Conservation (phyloP, 176 grass and related monocot species). For the Saccharum officinarum region DNA sequence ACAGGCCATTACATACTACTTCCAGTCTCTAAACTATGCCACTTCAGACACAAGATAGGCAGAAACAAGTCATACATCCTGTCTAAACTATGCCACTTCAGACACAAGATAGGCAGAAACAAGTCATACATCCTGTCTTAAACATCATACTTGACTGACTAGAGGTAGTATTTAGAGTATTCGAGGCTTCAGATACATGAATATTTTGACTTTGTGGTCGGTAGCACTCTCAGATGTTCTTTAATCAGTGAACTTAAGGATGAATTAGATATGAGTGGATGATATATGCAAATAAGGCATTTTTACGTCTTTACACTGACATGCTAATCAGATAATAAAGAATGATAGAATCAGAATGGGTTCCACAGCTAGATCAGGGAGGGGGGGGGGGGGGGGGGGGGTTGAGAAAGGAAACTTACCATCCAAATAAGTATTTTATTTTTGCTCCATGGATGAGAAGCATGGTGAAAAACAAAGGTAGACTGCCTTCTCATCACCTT, state of each 20-base stretch:
- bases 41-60: background rate
- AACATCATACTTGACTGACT: background rate
- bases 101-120: background rate
- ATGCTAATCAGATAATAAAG: background rate
- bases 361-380: background rate
- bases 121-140: background rate
- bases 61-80: background rate
- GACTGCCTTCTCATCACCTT: conserved; percentile 86
- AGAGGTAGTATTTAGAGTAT: background rate
- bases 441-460: conserved; percentile 99
- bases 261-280: background rate
- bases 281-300: background rate
- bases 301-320: background rate
- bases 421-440: conserved; percentile 96
- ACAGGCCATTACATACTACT: background rate
- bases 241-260: background rate
- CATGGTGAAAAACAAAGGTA: conserved; percentile 87
- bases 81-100: background rate
- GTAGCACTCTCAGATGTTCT: background rate
- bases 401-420: conserved; percentile 51
- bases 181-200: background rate
- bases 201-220: background rate
- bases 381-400: too few species aligned
- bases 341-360: background rate
- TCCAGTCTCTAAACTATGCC: background rate